These are phyloP conservation scores for Lobulomyces angularis DNA, from an alignment of 192 early-diverging fungal genomes.

Conservation along the genomic window DNA sequence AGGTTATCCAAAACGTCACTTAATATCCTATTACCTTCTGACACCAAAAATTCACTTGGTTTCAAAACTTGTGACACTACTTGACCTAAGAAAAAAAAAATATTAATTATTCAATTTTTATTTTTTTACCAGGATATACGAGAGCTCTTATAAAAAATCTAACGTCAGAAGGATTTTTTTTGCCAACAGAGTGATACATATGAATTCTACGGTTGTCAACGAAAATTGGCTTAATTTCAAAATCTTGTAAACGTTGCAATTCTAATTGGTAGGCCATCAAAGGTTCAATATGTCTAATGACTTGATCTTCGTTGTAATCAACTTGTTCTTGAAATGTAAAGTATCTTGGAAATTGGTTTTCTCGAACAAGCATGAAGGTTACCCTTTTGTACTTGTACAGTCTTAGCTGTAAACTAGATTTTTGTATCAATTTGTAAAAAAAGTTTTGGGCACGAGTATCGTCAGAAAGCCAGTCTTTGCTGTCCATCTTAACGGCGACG, in stretches of 20 bases:
- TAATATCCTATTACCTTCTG: slow-evolving; percentile 84
- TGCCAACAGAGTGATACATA: slow-evolving; percentile 88
- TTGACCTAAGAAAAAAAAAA: too few relatives aligned
- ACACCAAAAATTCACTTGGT: slow-evolving; percentile 87
- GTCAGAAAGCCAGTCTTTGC: slow-evolving; percentile 44
- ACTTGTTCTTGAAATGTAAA: slow-evolving; percentile 88
- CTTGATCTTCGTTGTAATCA: slow-evolving; percentile 77
- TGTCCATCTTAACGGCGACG: slow-evolving; percentile 60
- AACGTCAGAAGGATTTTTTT: slow-evolving; percentile 86
- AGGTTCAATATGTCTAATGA: slow-evolving; percentile 97
- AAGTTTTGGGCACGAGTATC: slow-evolving; percentile 52
- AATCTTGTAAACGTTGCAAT: slow-evolving; percentile 80
- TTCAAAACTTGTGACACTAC: slow-evolving; percentile 63
- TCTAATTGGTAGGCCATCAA: slow-evolving; percentile 96
- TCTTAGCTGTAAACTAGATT: slow-evolving; percentile 49
- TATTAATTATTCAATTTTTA: too few relatives aligned
- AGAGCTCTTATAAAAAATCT: slow-evolving; percentile 97
- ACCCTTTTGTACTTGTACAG: slow-evolving; percentile 71
- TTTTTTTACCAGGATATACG: slow-evolving; percentile 87
- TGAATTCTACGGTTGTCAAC: slow-evolving; percentile 90
- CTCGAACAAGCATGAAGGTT: slow-evolving; percentile 76
- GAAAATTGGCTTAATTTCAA: slow-evolving; percentile 91
- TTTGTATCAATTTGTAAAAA: slow-evolving; percentile 50
- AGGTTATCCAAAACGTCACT: slow-evolving; percentile 90
- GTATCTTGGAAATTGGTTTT: slow-evolving; percentile 76